A percentile compares a stretch with the other conserved stretches of the same genome.
Evolutionary conservation across 345 rosid species (phyloP).

Genomic region (Abelmoschus esculentus): DNA sequence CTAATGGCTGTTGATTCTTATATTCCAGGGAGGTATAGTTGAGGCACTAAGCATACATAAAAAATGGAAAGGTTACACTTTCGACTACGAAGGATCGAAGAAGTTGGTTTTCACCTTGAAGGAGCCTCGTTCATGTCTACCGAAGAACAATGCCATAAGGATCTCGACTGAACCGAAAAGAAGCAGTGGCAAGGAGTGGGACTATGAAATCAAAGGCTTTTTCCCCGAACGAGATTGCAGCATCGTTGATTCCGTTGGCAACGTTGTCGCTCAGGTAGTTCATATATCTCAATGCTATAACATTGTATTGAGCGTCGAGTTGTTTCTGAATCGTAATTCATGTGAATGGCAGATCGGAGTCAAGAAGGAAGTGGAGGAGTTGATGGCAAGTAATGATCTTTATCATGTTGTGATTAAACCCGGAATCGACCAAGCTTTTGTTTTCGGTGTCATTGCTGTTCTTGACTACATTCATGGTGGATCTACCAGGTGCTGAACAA

Average conservation of each 20-base stretch:
- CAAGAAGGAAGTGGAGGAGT: conserved; percentile 29
- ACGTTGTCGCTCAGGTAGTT: conserved; percentile 37
- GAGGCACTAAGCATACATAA: conserved; percentile 56
- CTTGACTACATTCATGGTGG: conserved; percentile 73
- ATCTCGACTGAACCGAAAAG: too few species aligned
- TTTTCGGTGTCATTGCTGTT: conserved; percentile 60
- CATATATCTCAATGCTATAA: background rate
- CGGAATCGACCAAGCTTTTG: conserved; percentile 65
- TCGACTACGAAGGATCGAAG: conserved; percentile 51
- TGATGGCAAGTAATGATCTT: too few species aligned
- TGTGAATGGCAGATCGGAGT: conserved; percentile 37
- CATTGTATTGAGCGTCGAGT: background rate
- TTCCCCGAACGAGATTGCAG: conserved; percentile 40
- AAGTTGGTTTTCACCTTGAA: conserved; percentile 57
- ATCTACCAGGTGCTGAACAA: conserved; percentile 59
- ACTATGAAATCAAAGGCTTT: conserved; percentile 53
- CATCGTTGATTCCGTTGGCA: conserved; percentile 33
- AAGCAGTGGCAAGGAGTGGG: conserved; percentile 16
- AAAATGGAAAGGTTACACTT: conserved; percentile 69
- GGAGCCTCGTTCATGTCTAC: conserved; percentile 31
- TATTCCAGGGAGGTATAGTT: conserved; percentile 49
- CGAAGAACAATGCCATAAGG: too few species aligned
- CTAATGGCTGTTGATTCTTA: background rate
- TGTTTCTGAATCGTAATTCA: background rate
- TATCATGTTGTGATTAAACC: conserved; percentile 45